phyloP scores from a whole-genome alignment of 108 stramenopile species.

The Seminavis robusta region DNA sequence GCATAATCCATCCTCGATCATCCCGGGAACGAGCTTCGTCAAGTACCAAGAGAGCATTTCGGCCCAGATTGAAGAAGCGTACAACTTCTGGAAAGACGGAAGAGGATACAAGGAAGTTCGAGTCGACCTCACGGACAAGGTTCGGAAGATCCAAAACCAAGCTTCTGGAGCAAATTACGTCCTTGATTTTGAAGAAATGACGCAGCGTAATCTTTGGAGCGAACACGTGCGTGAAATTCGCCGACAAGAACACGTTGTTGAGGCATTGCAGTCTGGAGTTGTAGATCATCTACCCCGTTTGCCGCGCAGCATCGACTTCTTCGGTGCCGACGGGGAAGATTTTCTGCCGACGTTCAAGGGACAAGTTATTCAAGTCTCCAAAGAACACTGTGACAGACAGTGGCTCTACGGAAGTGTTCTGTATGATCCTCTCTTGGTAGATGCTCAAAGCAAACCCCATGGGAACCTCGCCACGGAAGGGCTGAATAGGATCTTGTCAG shows the following conservation, averaged over 20 bases:
- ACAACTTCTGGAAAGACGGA: too few species aligned
- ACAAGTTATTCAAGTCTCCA: slow-evolving; percentile 3
- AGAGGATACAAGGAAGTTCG: too few species aligned
- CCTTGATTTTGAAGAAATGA: not conserved
- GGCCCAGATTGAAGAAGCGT: too few species aligned
- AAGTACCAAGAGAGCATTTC: too few species aligned
- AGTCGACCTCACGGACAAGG: too few species aligned
- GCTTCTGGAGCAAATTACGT: too few species aligned
- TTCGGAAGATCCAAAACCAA: too few species aligned
- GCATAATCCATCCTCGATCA: too few species aligned
- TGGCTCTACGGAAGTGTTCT: not conserved
- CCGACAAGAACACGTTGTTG: not conserved
- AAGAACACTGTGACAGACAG: not conserved
- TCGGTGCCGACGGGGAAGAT: not conserved
- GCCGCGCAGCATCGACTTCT: not conserved
- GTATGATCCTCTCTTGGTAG: not conserved
- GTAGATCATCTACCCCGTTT: not conserved
- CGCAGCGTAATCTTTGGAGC: not conserved
- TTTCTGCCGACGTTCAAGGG: not conserved
- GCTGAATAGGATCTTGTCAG: not conserved
- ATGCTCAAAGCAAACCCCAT: not conserved
- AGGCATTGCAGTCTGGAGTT: too few species aligned
- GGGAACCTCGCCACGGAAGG: not conserved
- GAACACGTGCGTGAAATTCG: not conserved
- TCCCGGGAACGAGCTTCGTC: too few species aligned